Conservation (phyloP, 2,329 filamentous ascomycete species). For the Ampelomyces quisqualis region DNA sequence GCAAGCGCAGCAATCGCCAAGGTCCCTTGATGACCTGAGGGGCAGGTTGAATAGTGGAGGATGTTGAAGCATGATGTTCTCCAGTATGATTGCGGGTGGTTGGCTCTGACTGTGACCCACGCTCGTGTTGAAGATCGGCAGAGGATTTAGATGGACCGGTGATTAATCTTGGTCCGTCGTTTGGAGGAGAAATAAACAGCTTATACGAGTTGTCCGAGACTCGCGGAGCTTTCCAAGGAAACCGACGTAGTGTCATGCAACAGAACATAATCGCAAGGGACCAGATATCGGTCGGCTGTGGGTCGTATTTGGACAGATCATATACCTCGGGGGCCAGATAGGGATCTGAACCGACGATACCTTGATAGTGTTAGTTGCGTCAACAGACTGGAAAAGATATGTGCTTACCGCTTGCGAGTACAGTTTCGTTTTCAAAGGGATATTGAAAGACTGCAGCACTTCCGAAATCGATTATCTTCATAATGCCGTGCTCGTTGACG, state of each 20-base stretch:
- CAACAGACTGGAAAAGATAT: not conserved
- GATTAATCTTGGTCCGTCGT: conserved; percentile 47
- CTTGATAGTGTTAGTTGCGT: conserved; percentile 45
- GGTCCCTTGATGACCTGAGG: conserved; percentile 78
- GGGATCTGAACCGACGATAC: conserved; percentile 83
- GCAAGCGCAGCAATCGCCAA: conserved; percentile 80
- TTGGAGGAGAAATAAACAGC: conserved; percentile 83
- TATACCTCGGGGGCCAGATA: conserved; percentile 98
- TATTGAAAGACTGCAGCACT: conserved; percentile 97
- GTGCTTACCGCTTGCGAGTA: conserved; percentile 72
- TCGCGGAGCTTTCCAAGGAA: conserved; percentile 95
- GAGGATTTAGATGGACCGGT: conserved; percentile 36
- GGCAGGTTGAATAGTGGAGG: conserved; percentile 25
- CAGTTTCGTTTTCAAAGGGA: conserved; percentile 88
- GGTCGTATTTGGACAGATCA: conserved; percentile 88
- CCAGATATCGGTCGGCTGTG: conserved; percentile 94
- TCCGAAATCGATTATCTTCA: conserved; percentile 99
- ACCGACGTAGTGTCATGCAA: conserved; percentile 93
- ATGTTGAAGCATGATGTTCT: conserved; percentile 24
- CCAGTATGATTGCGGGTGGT: conserved; percentile 43
- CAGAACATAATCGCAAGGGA: conserved; percentile 98
- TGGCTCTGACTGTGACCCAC: conserved; percentile 43
- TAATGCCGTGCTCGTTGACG: conserved; percentile 91
- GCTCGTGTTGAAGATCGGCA: conserved; percentile 39
- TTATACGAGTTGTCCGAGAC: conserved; percentile 93